Evolutionary conservation across 2,329 filamentous ascomycete genomes (phyloP).

Genomic region (Colletotrichum cereale): DNA sequence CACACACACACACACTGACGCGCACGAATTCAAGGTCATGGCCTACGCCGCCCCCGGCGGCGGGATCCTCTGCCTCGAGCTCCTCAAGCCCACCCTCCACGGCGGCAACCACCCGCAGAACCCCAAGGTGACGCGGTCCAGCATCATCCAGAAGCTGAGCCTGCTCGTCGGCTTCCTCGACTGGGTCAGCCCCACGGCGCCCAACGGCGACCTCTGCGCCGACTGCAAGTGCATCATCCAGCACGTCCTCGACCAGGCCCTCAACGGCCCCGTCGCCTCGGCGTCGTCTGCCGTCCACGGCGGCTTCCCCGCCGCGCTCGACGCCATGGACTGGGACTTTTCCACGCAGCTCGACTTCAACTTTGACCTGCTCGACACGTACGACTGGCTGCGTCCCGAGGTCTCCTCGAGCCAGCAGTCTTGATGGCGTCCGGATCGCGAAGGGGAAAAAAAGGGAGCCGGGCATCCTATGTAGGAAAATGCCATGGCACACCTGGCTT

Average conservation of each 20-base stretch:
- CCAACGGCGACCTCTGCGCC: slow-evolving; percentile 62
- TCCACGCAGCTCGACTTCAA: slow-evolving; percentile 53
- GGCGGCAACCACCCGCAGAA: slow-evolving; percentile 49
- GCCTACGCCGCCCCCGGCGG: slow-evolving; percentile 62
- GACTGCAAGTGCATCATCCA: slow-evolving; percentile 63
- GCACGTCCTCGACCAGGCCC: slow-evolving; percentile 62
- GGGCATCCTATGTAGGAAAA: not conserved
- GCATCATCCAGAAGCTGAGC: slow-evolving; percentile 64
- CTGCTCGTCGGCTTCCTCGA: slow-evolving; percentile 64
- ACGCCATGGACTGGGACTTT: slow-evolving; percentile 52
- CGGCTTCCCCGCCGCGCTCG: slow-evolving; percentile 29
- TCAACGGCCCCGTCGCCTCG: slow-evolving; percentile 52
- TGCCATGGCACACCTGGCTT: not conserved
- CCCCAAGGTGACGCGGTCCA: slow-evolving; percentile 57
- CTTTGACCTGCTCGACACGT: slow-evolving; percentile 63
- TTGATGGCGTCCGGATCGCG: not conserved
- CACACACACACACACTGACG: slow-evolving; percentile 15
- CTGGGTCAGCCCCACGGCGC: slow-evolving; percentile 62
- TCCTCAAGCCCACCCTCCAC: slow-evolving; percentile 54
- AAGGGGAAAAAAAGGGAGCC: too few relatives aligned
- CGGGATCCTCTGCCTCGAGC: slow-evolving; percentile 64
- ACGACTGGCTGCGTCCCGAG: slow-evolving; percentile 57
- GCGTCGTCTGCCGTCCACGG: slow-evolving; percentile 32
- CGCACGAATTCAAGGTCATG: slow-evolving; percentile 55
- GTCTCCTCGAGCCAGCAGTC: slow-evolving; percentile 20